These are phyloP conservation scores for Xylaria sp. DNA, from an alignment of 2,329 filamentous ascomycete genomes.

Conservation along the genomic window DNA sequence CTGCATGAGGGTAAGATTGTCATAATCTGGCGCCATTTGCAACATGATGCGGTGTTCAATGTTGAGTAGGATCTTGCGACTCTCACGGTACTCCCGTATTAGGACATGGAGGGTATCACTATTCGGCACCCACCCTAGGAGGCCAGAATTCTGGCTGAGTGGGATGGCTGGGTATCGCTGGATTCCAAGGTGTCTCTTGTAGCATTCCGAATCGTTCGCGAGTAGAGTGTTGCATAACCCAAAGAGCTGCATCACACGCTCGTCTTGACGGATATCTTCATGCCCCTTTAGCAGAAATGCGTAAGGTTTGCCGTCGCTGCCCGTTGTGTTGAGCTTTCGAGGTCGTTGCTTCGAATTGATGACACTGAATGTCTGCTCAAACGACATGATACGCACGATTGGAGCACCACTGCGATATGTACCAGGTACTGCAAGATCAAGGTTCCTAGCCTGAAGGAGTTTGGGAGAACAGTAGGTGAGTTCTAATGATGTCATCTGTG, in stretches of 20 bases:
- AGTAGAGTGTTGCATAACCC: slow-evolving; percentile 96
- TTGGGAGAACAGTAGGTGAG: slow-evolving; percentile 97
- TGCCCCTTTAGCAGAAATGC: slow-evolving; percentile 97
- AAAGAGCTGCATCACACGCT: slow-evolving; percentile 99
- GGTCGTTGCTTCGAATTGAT: slow-evolving; percentile 98
- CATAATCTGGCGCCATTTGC: slow-evolving; percentile 99
- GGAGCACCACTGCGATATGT: slow-evolving; percentile 85
- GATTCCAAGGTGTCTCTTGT: slow-evolving; percentile 96
- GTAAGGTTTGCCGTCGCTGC: slow-evolving; percentile 88
- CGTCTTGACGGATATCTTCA: slow-evolving; percentile 98
- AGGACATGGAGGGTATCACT: slow-evolving; percentile 97
- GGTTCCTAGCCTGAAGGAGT: slow-evolving; percentile 82
- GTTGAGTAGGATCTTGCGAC: slow-evolving; percentile 95
- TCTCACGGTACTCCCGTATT: slow-evolving; percentile 97
- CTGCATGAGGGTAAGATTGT: slow-evolving; percentile 98
- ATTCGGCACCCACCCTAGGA: slow-evolving; percentile 96
- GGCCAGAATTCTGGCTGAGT: slow-evolving; percentile 92
- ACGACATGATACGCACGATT: slow-evolving; percentile 86
- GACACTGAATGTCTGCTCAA: slow-evolving; percentile 89
- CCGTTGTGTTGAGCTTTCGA: slow-evolving; percentile 85
- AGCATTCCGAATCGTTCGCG: slow-evolving; percentile 91
- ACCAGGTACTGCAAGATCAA: slow-evolving; percentile 95
- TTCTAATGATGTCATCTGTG: slow-evolving; percentile 91
- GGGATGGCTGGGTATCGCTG: slow-evolving; percentile 97
- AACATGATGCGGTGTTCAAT: slow-evolving; percentile 99